Evolutionary conservation across 2,329 filamentous ascomycete genomes (phyloP).

Genomic region (Aspergillus hiratsukae): DNA sequence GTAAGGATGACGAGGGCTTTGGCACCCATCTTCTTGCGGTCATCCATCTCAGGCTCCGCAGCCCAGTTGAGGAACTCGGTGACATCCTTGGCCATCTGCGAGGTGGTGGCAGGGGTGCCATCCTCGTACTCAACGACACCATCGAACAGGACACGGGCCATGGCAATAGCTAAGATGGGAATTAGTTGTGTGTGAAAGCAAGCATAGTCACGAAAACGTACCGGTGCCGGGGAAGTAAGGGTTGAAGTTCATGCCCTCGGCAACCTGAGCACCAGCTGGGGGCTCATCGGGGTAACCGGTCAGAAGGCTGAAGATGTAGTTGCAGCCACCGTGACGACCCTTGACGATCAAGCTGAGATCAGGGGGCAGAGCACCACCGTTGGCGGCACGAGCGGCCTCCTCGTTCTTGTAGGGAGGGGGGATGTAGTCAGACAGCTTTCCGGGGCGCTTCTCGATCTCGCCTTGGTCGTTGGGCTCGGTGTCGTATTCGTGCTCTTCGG

Average conservation of each 20-base stretch:
- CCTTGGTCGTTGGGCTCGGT: conserved; percentile 96
- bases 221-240: conserved; percentile 99
- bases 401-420: conserved; percentile 97
- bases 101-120: conserved; percentile 85
- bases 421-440: conserved; percentile 98
- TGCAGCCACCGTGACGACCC: conserved; percentile 92
- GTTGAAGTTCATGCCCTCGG: conserved; percentile 97
- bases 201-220: conserved; percentile 23
- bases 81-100: conserved; percentile 99
- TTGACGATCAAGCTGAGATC: conserved; percentile 98
- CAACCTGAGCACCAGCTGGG: conserved; percentile 80
- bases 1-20: conserved; percentile 83
- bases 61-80: conserved; percentile 99
- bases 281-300: conserved; percentile 97
- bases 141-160: conserved; percentile 97
- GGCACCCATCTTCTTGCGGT: conserved; percentile 99
- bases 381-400: conserved; percentile 93
- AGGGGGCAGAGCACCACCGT: conserved; percentile 95
- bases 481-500: conserved; percentile 98
- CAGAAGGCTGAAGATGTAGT: conserved; percentile 97
- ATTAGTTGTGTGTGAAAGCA: conserved; percentile 10
- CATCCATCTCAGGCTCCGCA: conserved; percentile 97
- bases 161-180: conserved; percentile 64
- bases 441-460: conserved; percentile 95
- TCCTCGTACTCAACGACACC: conserved; percentile 98